Conservation (phyloP, 2,329 filamentous ascomycete genomes). For the Clonostachys sp. region DNA sequence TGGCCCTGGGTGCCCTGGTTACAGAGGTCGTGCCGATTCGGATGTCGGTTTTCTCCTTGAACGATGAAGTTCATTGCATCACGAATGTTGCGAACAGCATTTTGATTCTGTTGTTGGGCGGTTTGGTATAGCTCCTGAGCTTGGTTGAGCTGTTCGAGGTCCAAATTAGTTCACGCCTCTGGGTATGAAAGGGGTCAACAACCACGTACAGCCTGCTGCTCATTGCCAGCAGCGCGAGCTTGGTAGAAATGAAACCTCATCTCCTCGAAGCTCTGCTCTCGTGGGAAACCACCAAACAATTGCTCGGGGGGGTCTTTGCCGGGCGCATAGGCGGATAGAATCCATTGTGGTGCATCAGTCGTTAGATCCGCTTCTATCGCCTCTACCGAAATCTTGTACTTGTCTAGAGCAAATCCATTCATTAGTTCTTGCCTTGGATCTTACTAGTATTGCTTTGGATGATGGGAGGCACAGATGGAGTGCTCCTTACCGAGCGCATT, state of each 20-base stretch:
- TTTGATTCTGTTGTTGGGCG: conserved; percentile 67
- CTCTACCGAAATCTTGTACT: conserved; percentile 51
- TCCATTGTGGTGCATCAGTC: conserved; percentile 73
- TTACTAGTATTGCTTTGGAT: background rate
- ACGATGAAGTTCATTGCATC: conserved; percentile 69
- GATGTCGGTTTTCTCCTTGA: conserved; percentile 63
- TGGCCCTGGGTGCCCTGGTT: conserved; percentile 37
- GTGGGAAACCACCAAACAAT: conserved; percentile 71
- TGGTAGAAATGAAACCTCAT: conserved; percentile 69
- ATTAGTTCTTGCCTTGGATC: too few species aligned
- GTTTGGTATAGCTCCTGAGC: conserved; percentile 58
- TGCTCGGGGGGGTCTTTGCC: conserved; percentile 73
- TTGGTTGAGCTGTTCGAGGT: conserved; percentile 46
- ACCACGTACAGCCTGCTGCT: conserved; percentile 41
- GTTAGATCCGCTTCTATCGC: conserved; percentile 63
- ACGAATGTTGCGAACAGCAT: conserved; percentile 62
- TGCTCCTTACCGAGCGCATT: conserved; percentile 11
- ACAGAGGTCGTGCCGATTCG: conserved; percentile 67
- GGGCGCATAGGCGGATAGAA: conserved; percentile 81
- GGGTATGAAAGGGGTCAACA: background rate
- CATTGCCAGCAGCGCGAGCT: conserved; percentile 56
- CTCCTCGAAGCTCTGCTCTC: conserved; percentile 88
- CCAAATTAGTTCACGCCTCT: conserved; percentile 6
- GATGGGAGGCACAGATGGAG: background rate
- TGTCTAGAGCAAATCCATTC: conserved; percentile 9